These are phyloP conservation scores for Paxillus involutus DNA, from an alignment of 768 basidiomycete genomes.

Conservation along the genomic window DNA sequence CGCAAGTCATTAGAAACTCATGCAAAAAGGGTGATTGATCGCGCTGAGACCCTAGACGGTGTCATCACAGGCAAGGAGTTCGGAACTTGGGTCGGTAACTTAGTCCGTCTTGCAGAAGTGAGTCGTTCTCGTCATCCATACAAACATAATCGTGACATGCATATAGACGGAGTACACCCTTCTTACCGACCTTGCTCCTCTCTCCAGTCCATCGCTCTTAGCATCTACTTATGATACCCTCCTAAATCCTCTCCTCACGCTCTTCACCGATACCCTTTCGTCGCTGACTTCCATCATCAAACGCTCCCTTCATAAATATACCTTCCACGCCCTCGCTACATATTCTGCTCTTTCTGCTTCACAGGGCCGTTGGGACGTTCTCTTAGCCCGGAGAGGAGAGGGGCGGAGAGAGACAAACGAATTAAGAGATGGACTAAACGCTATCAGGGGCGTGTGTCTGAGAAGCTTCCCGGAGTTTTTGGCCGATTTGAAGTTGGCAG, in stretches of 20 bases:
- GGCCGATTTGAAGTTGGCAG: constrained; percentile 72
- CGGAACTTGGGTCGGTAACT: constrained; percentile 64
- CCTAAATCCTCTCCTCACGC: constrained; percentile 59
- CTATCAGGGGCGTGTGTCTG: constrained; percentile 66
- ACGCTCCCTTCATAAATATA: constrained; percentile 73
- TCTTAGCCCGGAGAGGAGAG: constrained; percentile 53
- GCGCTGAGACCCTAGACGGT: constrained; percentile 68
- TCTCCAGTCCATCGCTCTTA: constrained; percentile 50
- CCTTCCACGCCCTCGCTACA: constrained; percentile 75
- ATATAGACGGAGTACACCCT: constrained; percentile 67
- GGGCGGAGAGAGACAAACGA: constrained; percentile 57
- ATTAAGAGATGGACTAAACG: constrained; percentile 65
- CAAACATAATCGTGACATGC: neutral
- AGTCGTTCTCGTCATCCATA: constrained; percentile 11
- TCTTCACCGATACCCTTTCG: constrained; percentile 66
- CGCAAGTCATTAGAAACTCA: constrained; percentile 73
- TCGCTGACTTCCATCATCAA: constrained; percentile 69
- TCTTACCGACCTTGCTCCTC: constrained; percentile 60
- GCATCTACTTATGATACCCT: constrained; percentile 61
- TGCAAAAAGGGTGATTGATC: constrained; percentile 66
- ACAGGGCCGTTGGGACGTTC: constrained; percentile 66
- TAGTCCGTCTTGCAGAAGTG: constrained; percentile 69
- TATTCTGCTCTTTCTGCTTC: constrained; percentile 58
- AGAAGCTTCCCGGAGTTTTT: constrained; percentile 85
- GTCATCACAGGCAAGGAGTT: constrained; percentile 69